These are phyloP conservation scores for Tilletia indica DNA, from an alignment of 1,284 basidiomycete genomes.

Conservation along the genomic window DNA sequence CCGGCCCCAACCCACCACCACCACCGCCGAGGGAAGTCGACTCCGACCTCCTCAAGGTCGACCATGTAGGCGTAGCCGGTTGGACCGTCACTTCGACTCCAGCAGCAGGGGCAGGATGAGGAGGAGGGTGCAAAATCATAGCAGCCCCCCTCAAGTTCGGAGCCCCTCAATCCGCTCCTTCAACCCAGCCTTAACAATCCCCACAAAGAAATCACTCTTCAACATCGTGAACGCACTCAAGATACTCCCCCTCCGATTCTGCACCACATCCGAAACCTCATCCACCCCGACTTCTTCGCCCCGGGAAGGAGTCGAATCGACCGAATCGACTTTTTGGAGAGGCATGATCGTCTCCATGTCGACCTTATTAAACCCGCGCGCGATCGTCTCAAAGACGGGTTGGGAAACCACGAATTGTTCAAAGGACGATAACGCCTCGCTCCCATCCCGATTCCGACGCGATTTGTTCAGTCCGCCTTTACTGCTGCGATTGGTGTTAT, in stretches of 20 bases:
- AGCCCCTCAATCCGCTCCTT: conserved; percentile 44
- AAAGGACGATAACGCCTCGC: conserved; percentile 29
- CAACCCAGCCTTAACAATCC: conserved; percentile 34
- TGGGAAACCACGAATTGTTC: conserved; percentile 47
- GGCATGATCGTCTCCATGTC: conserved; percentile 79
- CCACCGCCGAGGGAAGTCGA: neutral
- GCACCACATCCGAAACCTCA: conserved; percentile 62
- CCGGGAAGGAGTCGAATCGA: neutral
- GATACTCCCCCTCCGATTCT: conserved; percentile 79
- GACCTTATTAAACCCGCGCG: conserved; percentile 81
- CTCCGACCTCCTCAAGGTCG: neutral
- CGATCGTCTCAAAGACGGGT: conserved; percentile 87
- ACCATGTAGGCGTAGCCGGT: conserved; percentile 24
- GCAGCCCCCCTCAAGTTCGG: conserved; percentile 51
- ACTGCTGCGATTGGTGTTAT: neutral
- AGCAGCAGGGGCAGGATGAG: conserved; percentile 16
- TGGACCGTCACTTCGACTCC: conserved; percentile 13
- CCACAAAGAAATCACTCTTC: conserved; percentile 89
- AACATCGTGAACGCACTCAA: conserved; percentile 89
- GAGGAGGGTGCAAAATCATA: conserved; percentile 34
- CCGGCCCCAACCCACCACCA: conserved; percentile 22
- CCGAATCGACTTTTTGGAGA: conserved; percentile 64
- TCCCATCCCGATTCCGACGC: neutral
- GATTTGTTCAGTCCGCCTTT: no score
- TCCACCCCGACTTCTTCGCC: conserved; percentile 28